Conservation (phyloP, 1,284 basidiomycete species). For the Anthracocystis panici-leucophaei region DNA sequence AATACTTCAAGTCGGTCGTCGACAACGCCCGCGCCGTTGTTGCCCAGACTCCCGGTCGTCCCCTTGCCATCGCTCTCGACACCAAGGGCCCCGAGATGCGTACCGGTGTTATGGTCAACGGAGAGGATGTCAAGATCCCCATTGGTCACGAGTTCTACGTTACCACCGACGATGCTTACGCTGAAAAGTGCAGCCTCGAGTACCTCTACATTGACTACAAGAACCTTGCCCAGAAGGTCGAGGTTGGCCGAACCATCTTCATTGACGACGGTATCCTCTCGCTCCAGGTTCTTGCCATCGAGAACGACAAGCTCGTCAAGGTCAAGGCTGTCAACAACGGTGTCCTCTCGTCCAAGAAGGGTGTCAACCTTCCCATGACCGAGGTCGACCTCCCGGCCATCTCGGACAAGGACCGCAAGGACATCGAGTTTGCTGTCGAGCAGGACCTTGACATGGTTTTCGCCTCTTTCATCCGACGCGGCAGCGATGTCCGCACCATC, state of each 20-base stretch:
- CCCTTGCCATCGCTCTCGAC: constrained; percentile 96
- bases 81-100: constrained; percentile 99
- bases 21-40: constrained; percentile 66
- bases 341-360: constrained; percentile 93
- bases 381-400: constrained; percentile 96
- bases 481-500: constrained; percentile 65
- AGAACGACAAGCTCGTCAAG: constrained; percentile 67
- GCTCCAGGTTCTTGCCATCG: constrained; percentile 86
- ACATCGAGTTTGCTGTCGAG: constrained; percentile 93
- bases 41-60: constrained; percentile 76
- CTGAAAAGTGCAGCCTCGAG: constrained; percentile 85
- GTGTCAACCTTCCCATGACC: constrained; percentile 99
- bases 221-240: constrained; percentile 94
- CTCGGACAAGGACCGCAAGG: constrained; percentile 90
- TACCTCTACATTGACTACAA: constrained; percentile 73
- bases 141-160: constrained; percentile 96
- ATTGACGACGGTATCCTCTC: constrained; percentile 97
- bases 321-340: constrained; percentile 95
- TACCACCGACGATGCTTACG: constrained; percentile 85
- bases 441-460: constrained; percentile 93
- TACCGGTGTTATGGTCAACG: constrained; percentile 90
- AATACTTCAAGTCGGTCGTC: constrained; percentile 68
- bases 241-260: constrained; percentile 94
- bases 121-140: constrained; percentile 84
- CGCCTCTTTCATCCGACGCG: constrained; percentile 68